Base-by-base conservation (phyloP, 2,329 filamentous ascomycete genomes). In the Aspergillus ochraceoroseus region DNA sequence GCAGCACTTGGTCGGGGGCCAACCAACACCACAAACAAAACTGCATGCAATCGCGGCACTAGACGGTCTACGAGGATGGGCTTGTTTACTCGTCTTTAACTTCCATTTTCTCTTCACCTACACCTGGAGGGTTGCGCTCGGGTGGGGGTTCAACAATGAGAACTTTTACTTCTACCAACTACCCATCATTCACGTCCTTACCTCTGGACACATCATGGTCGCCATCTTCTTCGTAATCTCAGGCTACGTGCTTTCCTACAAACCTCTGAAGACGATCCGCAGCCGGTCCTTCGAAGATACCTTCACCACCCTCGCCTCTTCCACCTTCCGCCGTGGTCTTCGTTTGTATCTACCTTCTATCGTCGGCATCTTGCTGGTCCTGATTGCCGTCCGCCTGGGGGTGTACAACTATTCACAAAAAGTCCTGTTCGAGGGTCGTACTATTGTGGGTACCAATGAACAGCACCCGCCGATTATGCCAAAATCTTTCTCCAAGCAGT, bases 161-260 rank as follows among this genome's bases (percentile, higher is more conserved):
- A 69, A 68, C 28, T 68, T 61, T 45, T 58, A 60, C 2, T 47
- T 67, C 9, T 59, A 66, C 36, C 65, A 70, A 45, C 51, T 68
- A 3, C 67, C 67, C 7, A 57, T 70, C 47, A 35, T 70, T 14
- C 65, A 68, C 34, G 53, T 69, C 47, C 47, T 69, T 17, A 66
- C 67, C 40, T 64, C 67, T 3, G 68, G 70, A 15, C 68, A 71
- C 45, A 64, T 70, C 44, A 69, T 70, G 67, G 68, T 72, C 9
- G 61, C 63, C 31, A 65, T 71, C 25, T 72, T 72, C 55, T 72
- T 72, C 49, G 63, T 72, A 22, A 64, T 72, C 17, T 71, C 67
- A 6, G 70, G 69, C 36, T 72, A 72, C 41, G 68, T 70, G n/a
- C 57, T 72, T 32, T 69, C 67, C 18, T 64, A 65, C 41, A 66